Base-by-base conservation (phyloP, 2,329 filamentous ascomycete genomes). In the Tolypocladium tundrense region DNA sequence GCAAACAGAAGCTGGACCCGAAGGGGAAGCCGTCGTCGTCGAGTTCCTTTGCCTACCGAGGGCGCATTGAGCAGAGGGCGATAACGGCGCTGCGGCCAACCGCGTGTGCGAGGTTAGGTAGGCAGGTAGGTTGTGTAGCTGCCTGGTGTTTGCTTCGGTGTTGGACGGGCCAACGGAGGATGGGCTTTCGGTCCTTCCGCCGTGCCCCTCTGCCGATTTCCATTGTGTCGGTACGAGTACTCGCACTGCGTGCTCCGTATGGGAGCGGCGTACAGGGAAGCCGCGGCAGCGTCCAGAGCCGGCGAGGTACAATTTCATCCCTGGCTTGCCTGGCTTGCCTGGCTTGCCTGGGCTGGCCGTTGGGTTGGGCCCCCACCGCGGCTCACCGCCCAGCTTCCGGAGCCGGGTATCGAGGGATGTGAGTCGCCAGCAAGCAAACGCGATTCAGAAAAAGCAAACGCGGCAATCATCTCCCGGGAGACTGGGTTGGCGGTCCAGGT, bases 371-470 rank as follows among this genome's bases (percentile, higher is more conserved):
- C n/a, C 39, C 33, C 24, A 21, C 40, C 56, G 55, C 56, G 56
- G 56, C 56, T 57, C 39, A 43, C 39, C 35, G n/a, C 39, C 48
- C 39, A 39, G 40, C 56, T 57, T 45, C 56, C 56, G 55, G 37
- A 33, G 45, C 43, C 45, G 31, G 53, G 31, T 14, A 21, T 33
- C 24, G 24, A 27, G 24, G 24, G 24, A 27, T 27, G 24, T 27
- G 24, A 27, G 24, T 27, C 31, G 40, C n/a, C 41, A 43, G n/a
- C n/a, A 21, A 21, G 42, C 42, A 45, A 37, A 37, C 37, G 14
- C 37, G 37, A 14, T 39, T 39, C 37, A 16, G 54, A 43, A 56
- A 53, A 53, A 57, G 39, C 40, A 53, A 53, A 43, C 40, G 39
- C 43, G 55, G 48, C 48, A 57, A 43, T 27, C n/a, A 43, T 24